phyloP scores from a whole-genome alignment of 148 eudicot genomes.

The Amaranthus cruentus region DNA sequence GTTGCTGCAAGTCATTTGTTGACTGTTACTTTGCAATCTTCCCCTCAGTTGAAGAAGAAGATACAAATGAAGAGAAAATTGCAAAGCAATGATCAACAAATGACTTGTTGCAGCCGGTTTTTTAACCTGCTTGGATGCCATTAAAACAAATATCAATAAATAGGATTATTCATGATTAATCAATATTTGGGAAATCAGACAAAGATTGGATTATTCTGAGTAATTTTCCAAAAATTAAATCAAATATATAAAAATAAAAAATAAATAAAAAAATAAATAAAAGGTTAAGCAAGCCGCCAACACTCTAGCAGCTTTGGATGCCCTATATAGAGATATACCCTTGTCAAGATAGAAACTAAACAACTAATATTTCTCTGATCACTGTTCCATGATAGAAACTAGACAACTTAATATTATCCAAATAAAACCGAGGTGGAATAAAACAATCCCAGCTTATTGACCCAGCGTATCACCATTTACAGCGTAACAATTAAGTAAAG shows the following conservation, averaged over 20 bases:
- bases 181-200: too few species aligned
- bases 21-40: too few species aligned
- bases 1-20: too few species aligned
- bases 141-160: too few species aligned
- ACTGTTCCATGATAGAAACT: conserved; percentile 12
- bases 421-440: background rate
- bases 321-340: conserved; percentile 16
- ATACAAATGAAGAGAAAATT: too few species aligned
- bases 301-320: conserved; percentile 4
- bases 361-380: background rate
- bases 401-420: conserved; percentile 20
- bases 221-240: too few species aligned
- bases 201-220: too few species aligned
- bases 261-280: background rate
- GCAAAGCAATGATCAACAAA: too few species aligned
- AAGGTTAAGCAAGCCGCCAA: background rate
- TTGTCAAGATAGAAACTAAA: conserved; percentile 15
- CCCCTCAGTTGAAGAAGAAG: too few species aligned
- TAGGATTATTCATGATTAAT: too few species aligned
- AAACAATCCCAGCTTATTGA: conserved; percentile 19
- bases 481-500: conserved; percentile 15
- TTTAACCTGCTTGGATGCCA: too few species aligned
- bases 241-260: background rate
- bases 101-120: too few species aligned
- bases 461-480: conserved; percentile 12